phyloP scores from a whole-genome alignment of 1,139 yeast species.

The Yueomyces sp. region DNA sequence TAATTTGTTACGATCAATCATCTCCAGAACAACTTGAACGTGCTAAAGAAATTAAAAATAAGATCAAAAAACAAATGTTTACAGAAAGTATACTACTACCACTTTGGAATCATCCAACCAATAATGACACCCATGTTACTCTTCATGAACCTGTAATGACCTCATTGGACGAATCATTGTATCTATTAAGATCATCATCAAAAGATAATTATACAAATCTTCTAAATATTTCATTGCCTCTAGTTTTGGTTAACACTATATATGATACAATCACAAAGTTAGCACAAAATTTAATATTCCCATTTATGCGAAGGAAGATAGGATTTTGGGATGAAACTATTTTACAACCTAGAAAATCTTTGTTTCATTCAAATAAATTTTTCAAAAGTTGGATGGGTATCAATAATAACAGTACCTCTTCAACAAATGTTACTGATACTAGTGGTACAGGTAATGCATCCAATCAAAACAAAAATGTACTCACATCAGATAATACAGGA shows the following conservation, averaged over 20 bases:
- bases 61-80: slow-evolving; percentile 26
- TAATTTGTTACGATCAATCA: slow-evolving; percentile 23
- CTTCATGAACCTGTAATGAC: slow-evolving; percentile 29
- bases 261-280: slow-evolving; percentile 17
- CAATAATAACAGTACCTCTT: not conserved
- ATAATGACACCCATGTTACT: slow-evolving; percentile 3
- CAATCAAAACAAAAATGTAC: slow-evolving; percentile 37
- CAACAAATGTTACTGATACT: slow-evolving; percentile 19
- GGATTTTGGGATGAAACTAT: slow-evolving; percentile 75
- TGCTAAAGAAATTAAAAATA: slow-evolving; percentile 22
- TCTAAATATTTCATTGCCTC: slow-evolving; percentile 8
- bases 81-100: slow-evolving; percentile 25
- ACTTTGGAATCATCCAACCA: slow-evolving; percentile 14
- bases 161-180: slow-evolving; percentile 50
- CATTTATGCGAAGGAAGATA: slow-evolving; percentile 36
- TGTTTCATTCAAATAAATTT: slow-evolving; percentile 21
- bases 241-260: slow-evolving; percentile 12
- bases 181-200: slow-evolving; percentile 34
- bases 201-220: slow-evolving; percentile 34
- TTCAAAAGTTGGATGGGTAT: slow-evolving; percentile 16
- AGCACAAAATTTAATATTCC: slow-evolving; percentile 19
- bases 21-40: slow-evolving; percentile 17
- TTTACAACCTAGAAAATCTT: slow-evolving; percentile 54
- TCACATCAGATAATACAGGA: slow-evolving; percentile 12
- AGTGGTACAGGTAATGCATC: slow-evolving; percentile 1